Conservation (phyloP, 2,329 filamentous ascomycete genomes). For the Coniochaeta sp. region DNA sequence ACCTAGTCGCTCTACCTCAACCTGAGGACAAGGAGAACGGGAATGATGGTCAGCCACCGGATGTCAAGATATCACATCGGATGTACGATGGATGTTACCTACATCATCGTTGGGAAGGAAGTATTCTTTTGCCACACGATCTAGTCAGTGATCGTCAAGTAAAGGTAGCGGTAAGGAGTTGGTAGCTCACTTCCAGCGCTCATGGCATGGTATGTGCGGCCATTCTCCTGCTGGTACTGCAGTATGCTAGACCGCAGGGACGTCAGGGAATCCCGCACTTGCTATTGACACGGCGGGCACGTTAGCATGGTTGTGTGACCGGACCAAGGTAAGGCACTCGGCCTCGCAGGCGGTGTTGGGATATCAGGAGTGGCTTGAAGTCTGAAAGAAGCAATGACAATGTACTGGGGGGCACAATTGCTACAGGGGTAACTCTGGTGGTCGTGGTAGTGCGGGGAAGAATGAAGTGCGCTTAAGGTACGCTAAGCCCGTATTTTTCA, state of each 20-base stretch:
- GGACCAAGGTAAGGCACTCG: neutral
- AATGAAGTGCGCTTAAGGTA: neutral
- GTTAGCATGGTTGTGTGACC: neutral
- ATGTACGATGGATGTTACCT: neutral
- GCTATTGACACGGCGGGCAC: neutral
- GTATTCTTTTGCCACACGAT: conserved; percentile 2
- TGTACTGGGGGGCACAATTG: neutral
- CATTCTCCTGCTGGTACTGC: conserved; percentile 12
- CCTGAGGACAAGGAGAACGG: neutral
- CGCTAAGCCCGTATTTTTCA: neutral
- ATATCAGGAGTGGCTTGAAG: neutral
- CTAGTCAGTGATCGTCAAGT: neutral
- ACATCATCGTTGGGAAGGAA: conserved; percentile 7
- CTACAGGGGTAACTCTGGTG: neutral
- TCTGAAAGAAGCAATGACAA: neutral
- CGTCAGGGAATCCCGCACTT: conserved; percentile 4
- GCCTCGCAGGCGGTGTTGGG: neutral
- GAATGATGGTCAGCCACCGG: neutral
- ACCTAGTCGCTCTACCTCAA: conserved; percentile 3
- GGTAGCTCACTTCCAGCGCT: conserved; percentile 11
- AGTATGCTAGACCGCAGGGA: conserved; percentile 10
- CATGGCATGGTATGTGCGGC: conserved; percentile 13
- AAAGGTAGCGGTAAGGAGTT: neutral
- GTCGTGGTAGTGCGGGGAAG: neutral
- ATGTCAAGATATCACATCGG: neutral